Percentiles rank a stretch among this genome's conserved stretches.
phyloP scores from a whole-genome alignment of 106 monocot species.

The Allium sativum region DNA sequence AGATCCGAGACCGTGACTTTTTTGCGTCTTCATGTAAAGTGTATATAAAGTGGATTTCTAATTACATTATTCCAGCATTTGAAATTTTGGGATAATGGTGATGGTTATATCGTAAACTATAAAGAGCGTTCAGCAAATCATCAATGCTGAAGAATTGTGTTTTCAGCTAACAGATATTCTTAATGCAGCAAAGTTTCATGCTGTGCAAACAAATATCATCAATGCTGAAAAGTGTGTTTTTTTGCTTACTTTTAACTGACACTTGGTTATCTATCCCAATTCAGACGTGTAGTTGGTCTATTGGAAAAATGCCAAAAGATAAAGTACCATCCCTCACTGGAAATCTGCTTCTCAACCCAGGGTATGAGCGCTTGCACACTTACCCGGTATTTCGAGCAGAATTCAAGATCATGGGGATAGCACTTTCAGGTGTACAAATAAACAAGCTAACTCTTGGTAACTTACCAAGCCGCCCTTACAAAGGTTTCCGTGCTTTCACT shows the following conservation, averaged over 20 bases:
- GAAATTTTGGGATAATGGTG: too few relatives aligned
- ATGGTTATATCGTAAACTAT: too few relatives aligned
- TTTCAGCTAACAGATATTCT: too few relatives aligned
- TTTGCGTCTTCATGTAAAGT: too few relatives aligned
- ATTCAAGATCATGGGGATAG: conserved; percentile 90
- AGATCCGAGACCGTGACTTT: too few relatives aligned
- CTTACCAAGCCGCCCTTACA: conserved; percentile 40
- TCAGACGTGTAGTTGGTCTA: conserved; percentile 70
- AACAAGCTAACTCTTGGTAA: conserved; percentile 70
- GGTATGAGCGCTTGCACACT: conserved; percentile 45
- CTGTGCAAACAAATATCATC: too few relatives aligned
- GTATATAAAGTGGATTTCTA: too few relatives aligned
- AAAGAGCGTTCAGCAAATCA: too few relatives aligned
- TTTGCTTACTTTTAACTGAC: background rate
- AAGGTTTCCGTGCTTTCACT: conserved; percentile 88
- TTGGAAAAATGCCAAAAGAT: conserved; percentile 84
- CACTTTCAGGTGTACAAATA: conserved; percentile 78
- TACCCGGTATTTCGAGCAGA: conserved; percentile 52
- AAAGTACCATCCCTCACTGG: conserved; percentile 67
- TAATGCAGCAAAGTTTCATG: too few relatives aligned
- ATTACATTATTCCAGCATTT: too few relatives aligned
- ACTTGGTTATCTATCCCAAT: background rate
- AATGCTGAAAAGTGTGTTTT: too few relatives aligned
- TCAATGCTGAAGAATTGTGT: too few relatives aligned
- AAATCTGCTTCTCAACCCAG: conserved; percentile 49